Evolutionary conservation across 805 yeast species (phyloP).

Genomic region (Metschnikowia koreensis): DNA sequence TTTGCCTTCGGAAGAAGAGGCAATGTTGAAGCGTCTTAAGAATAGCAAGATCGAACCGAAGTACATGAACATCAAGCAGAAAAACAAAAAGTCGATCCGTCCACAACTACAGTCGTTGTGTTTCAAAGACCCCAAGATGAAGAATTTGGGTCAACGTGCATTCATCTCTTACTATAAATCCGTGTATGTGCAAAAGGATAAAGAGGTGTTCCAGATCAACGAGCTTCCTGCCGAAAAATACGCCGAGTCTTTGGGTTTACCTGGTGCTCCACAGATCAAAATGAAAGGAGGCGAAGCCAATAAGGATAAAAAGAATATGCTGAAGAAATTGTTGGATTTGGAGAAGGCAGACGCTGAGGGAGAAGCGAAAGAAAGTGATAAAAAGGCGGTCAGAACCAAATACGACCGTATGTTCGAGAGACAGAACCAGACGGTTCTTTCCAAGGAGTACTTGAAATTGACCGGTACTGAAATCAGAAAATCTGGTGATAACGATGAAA

Average conservation of each 20-base stretch:
- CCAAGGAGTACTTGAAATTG: slow-evolving; percentile 82
- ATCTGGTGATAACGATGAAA: slow-evolving; percentile 43
- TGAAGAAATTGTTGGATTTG: slow-evolving; percentile 64
- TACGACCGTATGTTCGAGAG: slow-evolving; percentile 96
- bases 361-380: slow-evolving; percentile 52
- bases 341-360: slow-evolving; percentile 53
- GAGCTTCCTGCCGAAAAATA: slow-evolving; percentile 76
- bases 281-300: slow-evolving; percentile 55
- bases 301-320: slow-evolving; percentile 77
- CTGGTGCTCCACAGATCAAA: slow-evolving; percentile 94
- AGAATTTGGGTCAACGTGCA: slow-evolving; percentile 93
- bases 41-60: slow-evolving; percentile 66
- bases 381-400: slow-evolving; percentile 64
- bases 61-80: slow-evolving; percentile 69
- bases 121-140: slow-evolving; percentile 87
- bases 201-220: slow-evolving; percentile 76
- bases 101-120: slow-evolving; percentile 86
- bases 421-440: slow-evolving; percentile 84
- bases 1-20: slow-evolving; percentile 79
- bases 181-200: slow-evolving; percentile 81
- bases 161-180: slow-evolving; percentile 89
- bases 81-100: slow-evolving; percentile 70
- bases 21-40: slow-evolving; percentile 62
- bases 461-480: slow-evolving; percentile 43
- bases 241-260: slow-evolving; percentile 87